A percentile compares a stretch with the other conserved stretches of the same genome.
Evolutionary conservation across 306 rosid species (phyloP).

Genomic region (Quercus glauca): DNA sequence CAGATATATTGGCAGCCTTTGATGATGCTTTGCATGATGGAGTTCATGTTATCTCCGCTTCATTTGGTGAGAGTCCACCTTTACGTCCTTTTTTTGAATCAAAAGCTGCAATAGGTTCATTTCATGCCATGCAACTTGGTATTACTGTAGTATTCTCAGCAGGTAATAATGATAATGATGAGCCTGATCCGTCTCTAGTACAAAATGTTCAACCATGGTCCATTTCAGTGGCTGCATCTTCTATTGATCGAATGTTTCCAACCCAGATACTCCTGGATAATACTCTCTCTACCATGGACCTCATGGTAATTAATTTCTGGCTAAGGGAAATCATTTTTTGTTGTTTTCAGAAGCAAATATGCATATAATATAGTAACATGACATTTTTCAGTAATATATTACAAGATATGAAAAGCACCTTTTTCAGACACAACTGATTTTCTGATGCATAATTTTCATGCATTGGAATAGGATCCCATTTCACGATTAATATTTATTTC

Average conservation of each 20-base stretch:
- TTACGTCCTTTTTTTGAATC: slow-evolving; percentile 26
- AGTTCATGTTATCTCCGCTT: slow-evolving; percentile 49
- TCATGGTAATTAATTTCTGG: slow-evolving; percentile 11
- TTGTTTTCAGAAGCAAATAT: no score
- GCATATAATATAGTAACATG: no score
- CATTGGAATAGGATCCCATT: no score
- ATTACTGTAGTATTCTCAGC: slow-evolving; percentile 52
- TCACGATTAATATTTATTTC: no score
- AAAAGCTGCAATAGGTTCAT: slow-evolving; percentile 37
- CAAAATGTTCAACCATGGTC: slow-evolving; percentile 55
- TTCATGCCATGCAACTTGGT: slow-evolving; percentile 52
- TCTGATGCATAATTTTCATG: no score
- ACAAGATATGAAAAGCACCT: no score
- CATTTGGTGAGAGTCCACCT: slow-evolving; percentile 44
- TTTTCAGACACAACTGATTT: no score
- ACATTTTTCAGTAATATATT: no score
- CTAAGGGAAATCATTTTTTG: not conserved
- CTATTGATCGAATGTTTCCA: slow-evolving; percentile 42
- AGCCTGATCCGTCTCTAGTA: slow-evolving; percentile 44
- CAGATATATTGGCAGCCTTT: slow-evolving; percentile 56
- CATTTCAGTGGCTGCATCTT: slow-evolving; percentile 56
- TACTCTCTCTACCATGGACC: slow-evolving; percentile 6
- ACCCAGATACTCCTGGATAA: slow-evolving; percentile 28
- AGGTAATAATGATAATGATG: slow-evolving; percentile 36
- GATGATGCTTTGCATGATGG: slow-evolving; percentile 57